phyloP scores from a whole-genome alignment of 2,329 filamentous ascomycete genomes.

The Aspergillus terreus region DNA sequence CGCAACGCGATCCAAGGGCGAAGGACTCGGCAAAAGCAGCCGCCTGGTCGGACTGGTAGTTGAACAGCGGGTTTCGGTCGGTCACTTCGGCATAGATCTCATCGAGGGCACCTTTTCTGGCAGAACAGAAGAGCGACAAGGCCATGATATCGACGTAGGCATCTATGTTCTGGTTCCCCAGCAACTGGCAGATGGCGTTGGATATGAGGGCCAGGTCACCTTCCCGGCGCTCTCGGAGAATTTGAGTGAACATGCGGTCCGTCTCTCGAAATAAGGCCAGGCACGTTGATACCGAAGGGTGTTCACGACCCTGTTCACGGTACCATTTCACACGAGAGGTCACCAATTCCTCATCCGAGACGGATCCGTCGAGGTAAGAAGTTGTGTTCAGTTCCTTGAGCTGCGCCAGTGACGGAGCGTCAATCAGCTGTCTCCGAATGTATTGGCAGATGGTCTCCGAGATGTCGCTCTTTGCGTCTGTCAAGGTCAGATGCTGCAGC shows the following conservation, averaged over 20 bases:
- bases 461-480: constrained; percentile 25
- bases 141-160: constrained; percentile 53
- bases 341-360: constrained; percentile 34
- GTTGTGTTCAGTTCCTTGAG: constrained; percentile 38
- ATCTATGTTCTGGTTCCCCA: constrained; percentile 35
- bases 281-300: constrained; percentile 32
- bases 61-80: constrained; percentile 59
- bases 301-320: constrained; percentile 32
- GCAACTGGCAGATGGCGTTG: constrained; percentile 32
- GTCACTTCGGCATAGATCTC: constrained; percentile 62
- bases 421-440: constrained; percentile 33
- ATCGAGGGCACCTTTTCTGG: constrained; percentile 55
- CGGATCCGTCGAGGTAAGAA: constrained; percentile 39
- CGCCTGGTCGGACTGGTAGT: constrained; percentile 59
- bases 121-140: constrained; percentile 56
- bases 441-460: constrained; percentile 29
- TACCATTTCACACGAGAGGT: constrained; percentile 43
- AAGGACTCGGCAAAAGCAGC: constrained; percentile 63
- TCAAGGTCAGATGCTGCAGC: constrained; percentile 35
- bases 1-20: constrained; percentile 60
- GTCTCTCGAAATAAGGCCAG: constrained; percentile 39
- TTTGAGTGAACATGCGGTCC: constrained; percentile 24
- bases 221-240: constrained; percentile 28
- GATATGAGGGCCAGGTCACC: constrained; percentile 37
- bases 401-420: constrained; percentile 37